Conservation (phyloP, 1,139 yeast species). For the Suhomyces chickasaworum region DNA sequence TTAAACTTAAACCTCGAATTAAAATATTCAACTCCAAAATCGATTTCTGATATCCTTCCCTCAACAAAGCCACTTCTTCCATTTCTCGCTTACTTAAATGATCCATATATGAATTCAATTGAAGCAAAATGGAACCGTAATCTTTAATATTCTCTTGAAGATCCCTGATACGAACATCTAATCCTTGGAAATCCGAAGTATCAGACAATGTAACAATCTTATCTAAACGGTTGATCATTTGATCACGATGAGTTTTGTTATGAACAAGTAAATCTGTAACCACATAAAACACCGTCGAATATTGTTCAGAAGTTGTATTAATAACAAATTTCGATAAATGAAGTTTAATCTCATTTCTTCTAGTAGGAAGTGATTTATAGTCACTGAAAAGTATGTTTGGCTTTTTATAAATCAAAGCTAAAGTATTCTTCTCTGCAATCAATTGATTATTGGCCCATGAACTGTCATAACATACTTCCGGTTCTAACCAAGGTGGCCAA, state of each 20-base stretch:
- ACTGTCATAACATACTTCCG: constrained; percentile 75
- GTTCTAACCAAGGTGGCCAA: constrained; percentile 89
- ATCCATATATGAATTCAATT: constrained; percentile 37
- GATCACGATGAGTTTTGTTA: constrained; percentile 61
- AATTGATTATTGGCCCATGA: constrained; percentile 55
- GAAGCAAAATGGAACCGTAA: constrained; percentile 47
- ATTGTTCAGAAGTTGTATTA: constrained; percentile 73
- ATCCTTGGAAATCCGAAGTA: constrained; percentile 57
- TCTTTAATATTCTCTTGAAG: constrained; percentile 59
- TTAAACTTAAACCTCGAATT: constrained; percentile 65
- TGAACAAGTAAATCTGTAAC: constrained; percentile 67
- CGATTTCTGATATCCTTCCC: constrained; percentile 59
- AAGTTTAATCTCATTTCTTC: constrained; percentile 41
- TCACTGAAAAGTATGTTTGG: constrained; percentile 66
- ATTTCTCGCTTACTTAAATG: constrained; percentile 27
- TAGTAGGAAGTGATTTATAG: constrained; percentile 21
- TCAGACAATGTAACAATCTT: constrained; percentile 72
- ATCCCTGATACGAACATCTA: constrained; percentile 52
- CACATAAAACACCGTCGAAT: constrained; percentile 64
- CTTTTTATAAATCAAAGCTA: constrained; percentile 60
- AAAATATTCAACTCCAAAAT: constrained; percentile 62
- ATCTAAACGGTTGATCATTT: constrained; percentile 60
- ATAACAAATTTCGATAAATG: constrained; percentile 73
- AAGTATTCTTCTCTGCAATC: constrained; percentile 64
- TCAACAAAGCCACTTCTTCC: constrained; percentile 41